Base-by-base conservation (phyloP, 495 filamentous ascomycete genomes). In the Pseudotulostoma volvatum region DNA sequence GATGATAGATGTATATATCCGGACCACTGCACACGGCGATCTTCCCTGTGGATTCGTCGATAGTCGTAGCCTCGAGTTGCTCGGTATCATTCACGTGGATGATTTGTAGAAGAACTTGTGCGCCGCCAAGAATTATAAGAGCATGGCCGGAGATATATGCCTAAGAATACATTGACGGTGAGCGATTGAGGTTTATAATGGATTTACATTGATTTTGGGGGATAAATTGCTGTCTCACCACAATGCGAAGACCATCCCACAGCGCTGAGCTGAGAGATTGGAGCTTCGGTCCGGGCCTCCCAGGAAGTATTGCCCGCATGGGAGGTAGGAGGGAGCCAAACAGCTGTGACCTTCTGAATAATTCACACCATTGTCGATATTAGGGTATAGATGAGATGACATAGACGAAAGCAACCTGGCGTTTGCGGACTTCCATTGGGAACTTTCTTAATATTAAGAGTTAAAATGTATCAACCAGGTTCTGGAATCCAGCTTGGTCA, bases 61-160 rank as follows among this genome's bases (percentile, higher is more conserved):
- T 71, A 13, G 73, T 67, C 18, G 93, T 70, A 8, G 81, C 76
- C 33, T 85, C 71, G 28, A 96, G 70, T 3, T 62, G 61, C 4
- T 71, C 63, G 28, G 74, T 68, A 54, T 86, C 77, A 45, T 90
- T 78, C 51, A 86, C 73, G 61, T 93, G 94, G 42, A 86, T 82
- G 0, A 88, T 95, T 60, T 96, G 88, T 21, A 93, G 64, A 47
- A 93, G 70, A 39, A 72, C 66, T 50, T 81, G 66, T 43, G 83
- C 73, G 37, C 73, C 74, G 57, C 70, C 68, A 51, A 95, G 77
- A 51, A 96, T 77, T 34, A 86, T 71, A 42, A 96, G 69, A 42
- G 84, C 80, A 56, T 78, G 80, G 44, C 90, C 87, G 42, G 81
- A 86, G 41, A 95, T 81, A 57, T 95, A 97, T 43, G 72, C 74